These are phyloP conservation scores for Sphagnurus paluster DNA, from an alignment of 1,284 basidiomycete genomes.

Conservation along the genomic window DNA sequence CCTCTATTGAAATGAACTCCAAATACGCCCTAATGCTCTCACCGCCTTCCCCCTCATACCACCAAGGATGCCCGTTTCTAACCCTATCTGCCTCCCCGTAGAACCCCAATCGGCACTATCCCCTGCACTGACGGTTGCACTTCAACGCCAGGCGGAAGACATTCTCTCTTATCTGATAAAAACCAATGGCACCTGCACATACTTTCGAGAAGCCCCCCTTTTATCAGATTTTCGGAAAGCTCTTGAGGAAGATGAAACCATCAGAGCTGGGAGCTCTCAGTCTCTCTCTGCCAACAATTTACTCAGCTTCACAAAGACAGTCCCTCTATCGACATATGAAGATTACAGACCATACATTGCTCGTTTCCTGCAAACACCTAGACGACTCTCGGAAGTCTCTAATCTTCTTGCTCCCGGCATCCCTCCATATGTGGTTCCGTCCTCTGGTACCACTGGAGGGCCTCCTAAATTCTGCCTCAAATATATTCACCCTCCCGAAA, in stretches of 20 bases:
- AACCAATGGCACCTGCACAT: slow-evolving; percentile 3
- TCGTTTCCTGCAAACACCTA: slow-evolving; percentile 11
- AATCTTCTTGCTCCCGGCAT: slow-evolving; percentile 19
- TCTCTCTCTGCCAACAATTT: neutral
- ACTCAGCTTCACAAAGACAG: slow-evolving; percentile 1
- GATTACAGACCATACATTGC: slow-evolving; percentile 17
- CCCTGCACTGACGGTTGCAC: too few relatives aligned
- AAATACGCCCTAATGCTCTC: too few relatives aligned
- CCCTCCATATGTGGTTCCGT: slow-evolving; percentile 19
- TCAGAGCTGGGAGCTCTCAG: neutral
- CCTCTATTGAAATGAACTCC: too few relatives aligned
- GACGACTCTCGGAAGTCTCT: slow-evolving; percentile 4
- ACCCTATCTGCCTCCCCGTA: too few relatives aligned
- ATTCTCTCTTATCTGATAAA: slow-evolving; percentile 6
- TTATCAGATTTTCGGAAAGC: slow-evolving; percentile 9
- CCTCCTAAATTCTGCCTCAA: slow-evolving; percentile 18
- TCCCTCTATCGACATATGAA: slow-evolving; percentile 19
- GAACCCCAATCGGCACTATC: too few relatives aligned
- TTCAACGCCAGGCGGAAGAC: too few relatives aligned
- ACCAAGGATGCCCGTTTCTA: too few relatives aligned
- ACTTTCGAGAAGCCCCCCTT: slow-evolving; percentile 6
- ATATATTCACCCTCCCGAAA: slow-evolving; percentile 14
- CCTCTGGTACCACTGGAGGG: slow-evolving; percentile 21
- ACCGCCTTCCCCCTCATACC: too few relatives aligned
- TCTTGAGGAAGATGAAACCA: neutral